Base-by-base conservation (phyloP, 2,329 filamentous ascomycete species). In the Trichoderma sp. region DNA sequence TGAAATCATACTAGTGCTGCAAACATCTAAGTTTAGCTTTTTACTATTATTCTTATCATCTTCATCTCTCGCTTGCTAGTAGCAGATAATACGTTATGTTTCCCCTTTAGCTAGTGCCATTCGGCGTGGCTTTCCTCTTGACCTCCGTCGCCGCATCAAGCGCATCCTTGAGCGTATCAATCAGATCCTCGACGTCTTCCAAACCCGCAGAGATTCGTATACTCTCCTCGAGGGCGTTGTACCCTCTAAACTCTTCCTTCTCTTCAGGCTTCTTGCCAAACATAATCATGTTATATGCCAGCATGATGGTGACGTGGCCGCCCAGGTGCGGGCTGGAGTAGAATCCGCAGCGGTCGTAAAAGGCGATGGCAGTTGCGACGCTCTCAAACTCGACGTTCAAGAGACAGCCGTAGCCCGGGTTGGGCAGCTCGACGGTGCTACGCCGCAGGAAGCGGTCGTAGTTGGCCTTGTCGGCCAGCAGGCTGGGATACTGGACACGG, bases 381-480 rank as follows among this genome's bases (percentile, higher is more conserved):
- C 73, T 78, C 13, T 78, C 76, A 58, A 89, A 84, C 55, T 87
- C 83, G 32, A 88, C 76, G 10, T 77, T 83, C 16, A 89, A 74
- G 1, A 89, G 81, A 71, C 84, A 87, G 2, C 86, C 86, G 72
- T 87, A 86, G 0, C 86, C 86, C 0, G 85, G 84, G 0, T 74
- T 72, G 5, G 77, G 80, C 67, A 87, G 82, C 1, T 86, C 84
- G 0, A 76, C 54, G 0, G 84, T 79, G 7, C 77, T 65, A 4
- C 68, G 76, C 3, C 82, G 78, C 72, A 80, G 74, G 70, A 81
- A 75, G 2, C 76, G 76, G 2, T 81, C 78, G 59, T 76, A 79
- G 66, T 79, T 70, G 51, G 72, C 30, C 68, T 74, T 77, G 68
- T 76, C 74, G 16, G 77, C 70, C 26, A 79, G 71, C 16, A 81